These are phyloP conservation scores for Alternaria conjuncta DNA, from an alignment of 2,329 filamentous ascomycete species.

Conservation along the genomic window DNA sequence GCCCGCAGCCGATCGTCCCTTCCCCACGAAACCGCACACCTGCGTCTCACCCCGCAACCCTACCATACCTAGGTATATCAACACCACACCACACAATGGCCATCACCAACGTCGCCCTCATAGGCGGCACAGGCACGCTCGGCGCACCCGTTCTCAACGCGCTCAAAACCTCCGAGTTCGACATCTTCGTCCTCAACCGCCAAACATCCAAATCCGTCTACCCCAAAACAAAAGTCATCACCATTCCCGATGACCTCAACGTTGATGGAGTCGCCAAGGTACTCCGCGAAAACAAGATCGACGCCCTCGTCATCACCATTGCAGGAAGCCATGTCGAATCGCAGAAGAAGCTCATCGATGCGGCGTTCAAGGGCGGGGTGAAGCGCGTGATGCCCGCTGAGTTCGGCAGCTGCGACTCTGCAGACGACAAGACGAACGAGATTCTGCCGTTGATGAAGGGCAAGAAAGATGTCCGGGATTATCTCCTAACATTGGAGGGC, in stretches of 20 bases:
- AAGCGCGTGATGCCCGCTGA: conserved; percentile 68
- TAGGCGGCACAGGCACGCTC: conserved; percentile 49
- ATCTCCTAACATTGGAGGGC: conserved; percentile 58
- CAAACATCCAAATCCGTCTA: conserved; percentile 45
- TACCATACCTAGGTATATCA: no score
- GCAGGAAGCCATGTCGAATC: conserved; percentile 54
- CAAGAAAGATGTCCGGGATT: conserved; percentile 54
- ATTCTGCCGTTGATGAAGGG: conserved; percentile 60
- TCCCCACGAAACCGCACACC: neutral
- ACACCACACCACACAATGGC: conserved; percentile 10
- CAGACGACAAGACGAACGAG: conserved; percentile 48
- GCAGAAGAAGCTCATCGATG: conserved; percentile 63
- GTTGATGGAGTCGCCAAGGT: conserved; percentile 44
- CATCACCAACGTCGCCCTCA: conserved; percentile 49
- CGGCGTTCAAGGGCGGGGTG: conserved; percentile 64
- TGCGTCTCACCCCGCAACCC: neutral
- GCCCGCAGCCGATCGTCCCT: neutral
- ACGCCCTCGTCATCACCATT: conserved; percentile 59
- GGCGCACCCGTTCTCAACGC: conserved; percentile 43
- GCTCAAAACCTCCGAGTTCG: conserved; percentile 41
- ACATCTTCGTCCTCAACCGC: conserved; percentile 43
- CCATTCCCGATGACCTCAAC: conserved; percentile 46
- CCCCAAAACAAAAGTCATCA: conserved; percentile 53
- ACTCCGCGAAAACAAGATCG: conserved; percentile 53
- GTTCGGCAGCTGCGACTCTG: conserved; percentile 57